Evolutionary conservation across 1,284 basidiomycete species (phyloP).

Genomic region (Fistulina hepatica): DNA sequence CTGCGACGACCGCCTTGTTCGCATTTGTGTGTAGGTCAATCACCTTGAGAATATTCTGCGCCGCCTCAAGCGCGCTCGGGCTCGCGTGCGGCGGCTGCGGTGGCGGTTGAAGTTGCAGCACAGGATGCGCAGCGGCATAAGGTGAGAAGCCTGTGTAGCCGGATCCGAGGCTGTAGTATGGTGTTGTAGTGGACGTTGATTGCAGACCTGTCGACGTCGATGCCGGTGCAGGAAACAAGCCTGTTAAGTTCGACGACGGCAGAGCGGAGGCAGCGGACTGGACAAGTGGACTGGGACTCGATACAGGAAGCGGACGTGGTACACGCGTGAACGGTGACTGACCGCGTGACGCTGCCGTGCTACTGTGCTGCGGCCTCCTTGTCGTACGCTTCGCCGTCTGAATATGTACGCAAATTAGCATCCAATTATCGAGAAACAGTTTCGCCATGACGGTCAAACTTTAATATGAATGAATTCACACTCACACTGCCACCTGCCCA

Average conservation of each 20-base stretch:
- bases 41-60: conserved; percentile 62
- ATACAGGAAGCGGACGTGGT: too few relatives aligned
- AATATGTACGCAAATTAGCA: conserved; percentile 3
- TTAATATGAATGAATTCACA: conserved; percentile 11
- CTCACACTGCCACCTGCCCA: conserved; percentile 76
- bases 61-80: conserved; percentile 59
- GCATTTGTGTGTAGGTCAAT: conserved; percentile 54
- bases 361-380: conserved; percentile 58
- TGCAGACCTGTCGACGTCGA: not conserved
- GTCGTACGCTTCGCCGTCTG: conserved; percentile 9
- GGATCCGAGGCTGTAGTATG: conserved; percentile 2
- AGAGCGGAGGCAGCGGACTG: too few relatives aligned
- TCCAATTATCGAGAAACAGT: too few relatives aligned
- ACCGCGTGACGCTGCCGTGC: conserved; percentile 50
- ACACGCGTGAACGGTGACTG: conserved; percentile 47
- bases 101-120: conserved; percentile 10
- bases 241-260: too few relatives aligned
- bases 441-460: not conserved
- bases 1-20: conserved; percentile 19
- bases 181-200: not conserved
- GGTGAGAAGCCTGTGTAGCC: conserved; percentile 15
- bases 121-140: conserved; percentile 17
- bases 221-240: conserved; percentile 24
- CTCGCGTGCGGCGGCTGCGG: conserved; percentile 24
- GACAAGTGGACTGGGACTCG: too few relatives aligned